A percentile compares a stretch with the other conserved stretches of the same genome.
Conservation (phyloP, 1,284 basidiomycete species). For the Pterulicium gracile region DNA sequence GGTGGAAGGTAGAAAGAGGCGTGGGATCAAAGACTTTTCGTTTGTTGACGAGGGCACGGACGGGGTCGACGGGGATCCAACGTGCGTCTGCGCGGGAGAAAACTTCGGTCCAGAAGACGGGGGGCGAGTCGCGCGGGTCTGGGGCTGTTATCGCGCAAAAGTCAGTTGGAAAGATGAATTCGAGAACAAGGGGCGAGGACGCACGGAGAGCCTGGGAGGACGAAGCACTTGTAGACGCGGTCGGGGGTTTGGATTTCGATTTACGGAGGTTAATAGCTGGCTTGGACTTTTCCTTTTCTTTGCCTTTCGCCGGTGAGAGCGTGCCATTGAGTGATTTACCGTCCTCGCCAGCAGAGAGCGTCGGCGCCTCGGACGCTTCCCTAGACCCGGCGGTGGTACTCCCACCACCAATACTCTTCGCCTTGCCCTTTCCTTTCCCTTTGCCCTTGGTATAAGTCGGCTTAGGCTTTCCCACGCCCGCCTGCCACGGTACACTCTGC, state of each 20-base stretch:
- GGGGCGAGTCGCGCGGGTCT: slow-evolving; percentile 59
- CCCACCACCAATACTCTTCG: slow-evolving; percentile 25
- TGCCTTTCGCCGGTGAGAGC: neutral
- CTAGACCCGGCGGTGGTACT: no score
- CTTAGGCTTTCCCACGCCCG: slow-evolving; percentile 42
- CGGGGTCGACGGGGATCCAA: slow-evolving; percentile 92
- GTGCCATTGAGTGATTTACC: no score
- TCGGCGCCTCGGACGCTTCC: neutral
- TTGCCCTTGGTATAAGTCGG: slow-evolving; percentile 30
- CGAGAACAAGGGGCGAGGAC: neutral
- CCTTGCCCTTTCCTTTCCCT: slow-evolving; percentile 18
- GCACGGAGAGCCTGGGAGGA: neutral
- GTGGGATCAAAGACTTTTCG: slow-evolving; percentile 79
- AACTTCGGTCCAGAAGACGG: slow-evolving; percentile 96
- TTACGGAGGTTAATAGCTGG: no score
- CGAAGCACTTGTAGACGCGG: no score
- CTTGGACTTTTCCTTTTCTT: no score
- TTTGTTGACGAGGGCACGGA: slow-evolving; percentile 73
- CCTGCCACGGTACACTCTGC: slow-evolving; percentile 85
- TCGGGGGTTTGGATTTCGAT: no score
- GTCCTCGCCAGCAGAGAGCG: neutral
- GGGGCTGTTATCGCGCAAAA: slow-evolving; percentile 20
- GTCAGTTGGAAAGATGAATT: neutral
- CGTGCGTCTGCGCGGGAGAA: slow-evolving; percentile 87
- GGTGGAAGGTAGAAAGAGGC: slow-evolving; percentile 12